phyloP scores from a whole-genome alignment of 108 stramenopile genomes.

The Cyclostephanos invisitatus region DNA sequence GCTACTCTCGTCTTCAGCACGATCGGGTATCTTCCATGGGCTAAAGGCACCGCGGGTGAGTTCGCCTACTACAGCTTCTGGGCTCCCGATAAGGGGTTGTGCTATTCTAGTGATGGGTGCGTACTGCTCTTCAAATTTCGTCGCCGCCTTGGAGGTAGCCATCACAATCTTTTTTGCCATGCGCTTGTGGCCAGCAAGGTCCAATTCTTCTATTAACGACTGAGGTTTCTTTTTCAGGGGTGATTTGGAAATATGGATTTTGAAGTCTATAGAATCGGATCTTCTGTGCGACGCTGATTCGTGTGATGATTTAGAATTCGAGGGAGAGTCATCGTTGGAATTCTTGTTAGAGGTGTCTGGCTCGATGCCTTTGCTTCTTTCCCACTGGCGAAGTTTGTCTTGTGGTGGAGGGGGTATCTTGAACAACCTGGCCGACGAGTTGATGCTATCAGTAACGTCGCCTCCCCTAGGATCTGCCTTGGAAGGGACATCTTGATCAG shows the following conservation, averaged over 20 bases:
- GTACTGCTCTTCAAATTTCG: conserved; percentile 59
- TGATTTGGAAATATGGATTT: conserved; percentile 39
- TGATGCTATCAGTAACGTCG: not conserved
- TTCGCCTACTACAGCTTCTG: conserved; percentile 14
- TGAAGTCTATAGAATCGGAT: conserved; percentile 2
- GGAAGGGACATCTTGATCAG: conserved; percentile 16
- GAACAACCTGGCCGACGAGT: conserved; percentile 4
- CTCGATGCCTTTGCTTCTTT: conserved; percentile 37
- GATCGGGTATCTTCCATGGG: conserved; percentile 51
- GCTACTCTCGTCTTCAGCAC: conserved; percentile 43
- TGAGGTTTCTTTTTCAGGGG: conserved; percentile 37
- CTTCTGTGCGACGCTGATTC: not conserved
- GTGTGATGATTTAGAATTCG: not conserved
- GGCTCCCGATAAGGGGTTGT: conserved; percentile 4
- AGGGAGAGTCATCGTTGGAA: not conserved
- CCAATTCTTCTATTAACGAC: conserved; percentile 38
- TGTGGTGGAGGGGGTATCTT: conserved; percentile 65
- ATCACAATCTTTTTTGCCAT: conserved; percentile 73
- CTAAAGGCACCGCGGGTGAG: conserved; percentile 55
- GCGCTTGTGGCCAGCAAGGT: conserved; percentile 40
- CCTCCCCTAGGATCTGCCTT: conserved; percentile 13
- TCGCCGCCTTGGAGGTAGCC: conserved; percentile 69
- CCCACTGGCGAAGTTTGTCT: conserved; percentile 68
- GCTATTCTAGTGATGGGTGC: not conserved
- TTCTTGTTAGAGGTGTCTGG: conserved; percentile 8